Base-by-base conservation (phyloP, 1,284 basidiomycete genomes). In the Rhodotorula sp. region DNA sequence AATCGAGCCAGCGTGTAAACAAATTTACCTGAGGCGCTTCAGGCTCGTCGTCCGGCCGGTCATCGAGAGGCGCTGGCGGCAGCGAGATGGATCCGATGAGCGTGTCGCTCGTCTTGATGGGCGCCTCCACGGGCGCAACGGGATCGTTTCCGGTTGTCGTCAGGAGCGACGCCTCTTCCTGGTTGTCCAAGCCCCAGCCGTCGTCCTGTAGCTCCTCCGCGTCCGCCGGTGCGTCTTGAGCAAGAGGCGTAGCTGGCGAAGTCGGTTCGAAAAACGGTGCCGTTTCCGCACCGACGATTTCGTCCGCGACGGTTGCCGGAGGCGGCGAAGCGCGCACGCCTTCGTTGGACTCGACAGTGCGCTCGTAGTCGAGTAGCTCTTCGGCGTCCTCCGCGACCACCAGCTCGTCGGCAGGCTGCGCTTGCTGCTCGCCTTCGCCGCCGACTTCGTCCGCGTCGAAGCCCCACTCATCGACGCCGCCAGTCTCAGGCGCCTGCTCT, bases 391-490 rank as follows among this genome's bases (percentile, higher is more conserved):
- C 57, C 4, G 46, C 22, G 6, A 59, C 57, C 28, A 59, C 57
- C 30, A 22, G 46, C 30, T 13, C 16, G 8, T 58, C 57, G 44
- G 8, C 30, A 20, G 30, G 20, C 57, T n/a, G 40, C 40, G 40
- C 3, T 13, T 44, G 40, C 40, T 44, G 40, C 40, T 44, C 40
- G 40, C 40, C 15, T 24, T 28, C n/a, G 10, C 8, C 55, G 13
- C 5, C 34, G 34, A 40, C 34, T 10, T 44, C 56, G 7, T 53
- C 63, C 9, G 15, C 40, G 51, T 31, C 40, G 57, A 65, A 65
- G 24, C 63, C 63, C 63, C 63, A 65, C 30, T 59, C 57, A 34
- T 64, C 62, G 37, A 30, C 40, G 28, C n/a, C 44, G 30, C 37
- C 31, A n/a, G 18, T 20, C 2, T 52, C 59, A 8, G 46, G 59